These are phyloP conservation scores for Nicotiana tabacum DNA, from an alignment of 257 asterid species.

Conservation along the genomic window DNA sequence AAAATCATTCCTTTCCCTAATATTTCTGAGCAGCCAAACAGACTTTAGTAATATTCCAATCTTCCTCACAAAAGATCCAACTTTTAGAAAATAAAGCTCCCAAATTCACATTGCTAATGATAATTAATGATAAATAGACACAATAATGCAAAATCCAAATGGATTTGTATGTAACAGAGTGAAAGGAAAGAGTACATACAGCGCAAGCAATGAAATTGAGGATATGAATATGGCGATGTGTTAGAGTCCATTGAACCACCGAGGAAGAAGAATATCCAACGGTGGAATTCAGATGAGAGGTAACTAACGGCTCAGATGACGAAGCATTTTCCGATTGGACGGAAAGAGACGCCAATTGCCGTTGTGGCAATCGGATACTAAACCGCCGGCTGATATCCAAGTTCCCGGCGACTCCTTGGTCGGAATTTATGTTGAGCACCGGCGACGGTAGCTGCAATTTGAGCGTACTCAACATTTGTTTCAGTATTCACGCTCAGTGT, in stretches of 20 bases:
- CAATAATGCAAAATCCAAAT: not conserved
- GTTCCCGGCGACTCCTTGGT: constrained; percentile 13
- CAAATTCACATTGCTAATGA: not conserved
- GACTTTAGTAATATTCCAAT: not conserved
- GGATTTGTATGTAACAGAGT: not conserved
- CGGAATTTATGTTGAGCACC: not conserved
- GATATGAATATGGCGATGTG: constrained; percentile 57
- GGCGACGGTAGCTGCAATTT: not conserved
- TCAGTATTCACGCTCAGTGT: not conserved
- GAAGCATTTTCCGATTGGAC: constrained; percentile 27
- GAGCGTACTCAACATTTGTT: not conserved
- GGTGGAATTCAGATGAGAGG: constrained; percentile 40
- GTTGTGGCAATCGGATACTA: constrained; percentile 30
- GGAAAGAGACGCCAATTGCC: constrained; percentile 32
- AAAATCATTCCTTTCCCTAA: not conserved
- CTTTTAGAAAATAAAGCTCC: not conserved
- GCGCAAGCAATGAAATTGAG: constrained; percentile 83
- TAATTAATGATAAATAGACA: not conserved
- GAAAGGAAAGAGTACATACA: constrained; percentile 26
- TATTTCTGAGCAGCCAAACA: not conserved
- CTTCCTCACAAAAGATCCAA: not conserved
- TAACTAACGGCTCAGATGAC: constrained; percentile 33
- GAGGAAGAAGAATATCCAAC: constrained; percentile 33
- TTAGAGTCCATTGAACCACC: constrained; percentile 29
- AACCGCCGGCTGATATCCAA: constrained; percentile 20